Base-by-base conservation (phyloP, 371 early-diverging fungal species). In the Mortierella sp. region DNA sequence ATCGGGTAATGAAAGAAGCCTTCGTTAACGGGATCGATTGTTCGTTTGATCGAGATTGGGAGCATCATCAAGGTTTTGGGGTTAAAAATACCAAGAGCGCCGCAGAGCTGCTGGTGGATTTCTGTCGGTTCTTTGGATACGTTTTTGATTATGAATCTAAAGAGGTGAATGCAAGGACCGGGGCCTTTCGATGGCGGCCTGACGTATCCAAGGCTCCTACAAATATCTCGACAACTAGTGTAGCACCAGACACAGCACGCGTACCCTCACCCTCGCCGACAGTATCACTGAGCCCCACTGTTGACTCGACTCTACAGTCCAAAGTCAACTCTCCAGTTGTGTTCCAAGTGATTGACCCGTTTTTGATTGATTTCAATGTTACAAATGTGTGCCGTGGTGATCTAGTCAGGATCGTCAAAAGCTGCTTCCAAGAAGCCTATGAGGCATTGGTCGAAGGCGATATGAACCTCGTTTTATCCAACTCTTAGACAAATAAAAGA, bases 101-200 rank as follows among this genome's bases (percentile, higher is more conserved):
- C 2, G 74, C 79, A 9, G 79, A 79, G 45, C 30, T 79, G 18
- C 26, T 79, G 58, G 62, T 79, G 28, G 79, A 79, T 4, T 79
- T 74, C 39, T 79, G 79, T 64, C 74, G 75, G 10, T 79, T 74
- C 59, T 79, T 79, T 64, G 79, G 79, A 59, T 79, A 79, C 24
- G 75, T 71, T 5, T 79, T 79, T 57, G 75, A 79, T 45, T 79
- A 74, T 39, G 79, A 67, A 22, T 71, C 68, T 47, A 74, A 71
- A 57, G 79, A 79, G 26, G 79, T 79, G 40, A 79, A 79, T 59
- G 64, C 79, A 0, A 47, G 79, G 57, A 55, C 68, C 3, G 79
- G 79, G 5, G 68, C 67, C 9, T 74, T 79, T 39, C 71, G 79
- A 16, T 74, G 75, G 75, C 26, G 79, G 28, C 55, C 74, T 14